Base-by-base conservation (phyloP, 176 grass and related monocot genomes). In the Neostapfia colusana region DNA sequence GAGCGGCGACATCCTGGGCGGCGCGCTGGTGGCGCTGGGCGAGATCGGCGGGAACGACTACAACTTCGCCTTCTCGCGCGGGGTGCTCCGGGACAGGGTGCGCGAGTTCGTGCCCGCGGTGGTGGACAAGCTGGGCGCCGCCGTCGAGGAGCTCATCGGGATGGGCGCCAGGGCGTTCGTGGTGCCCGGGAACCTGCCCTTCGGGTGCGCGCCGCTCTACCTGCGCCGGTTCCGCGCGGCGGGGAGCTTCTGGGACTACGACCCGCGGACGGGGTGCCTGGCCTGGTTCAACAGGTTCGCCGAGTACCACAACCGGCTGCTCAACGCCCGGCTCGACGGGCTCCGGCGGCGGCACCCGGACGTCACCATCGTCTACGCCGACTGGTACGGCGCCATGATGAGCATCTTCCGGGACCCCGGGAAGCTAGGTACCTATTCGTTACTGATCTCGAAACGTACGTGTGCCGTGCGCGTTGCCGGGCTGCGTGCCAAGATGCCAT, bases 21-120 rank as follows among this genome's bases (percentile, higher is more conserved):
- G 69, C 63, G 82, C 87, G 78, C 87, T 93, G 23, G 82, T 93
- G 46, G 17, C 66, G 25, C 5, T 93, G 12, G 90, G 90, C 16
- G 90, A 93, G 81, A 89, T 93, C 43, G 90, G 90, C 8, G 87
- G 87, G 11, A 93, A 93, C 73, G 90, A 89, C 73, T 89, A 89
- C 80, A 87, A 93, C 84, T 50, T 87, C 17, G 80, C 84, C 10
- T 84, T 93, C 80, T 3, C 27, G 11, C 4, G 35, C 0, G 86
- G 80, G 4, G 77, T 67, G 70, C 46, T 79, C 26, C 65, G 80
- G 1, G 65, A 77, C 0, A 37, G 9, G 68, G 78, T 84, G 55
- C 72, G 69, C 0, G 42, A 41, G 16, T 87, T 87, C 79, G 90
- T 93, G 45, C 87, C 80, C 6, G 63, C 54, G 2, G 81, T 89